A percentile compares a stretch with the other conserved stretches of the same genome.
Conservation (phyloP, 2,329 filamentous ascomycete genomes). For the Colletotrichum chlorophyti region DNA sequence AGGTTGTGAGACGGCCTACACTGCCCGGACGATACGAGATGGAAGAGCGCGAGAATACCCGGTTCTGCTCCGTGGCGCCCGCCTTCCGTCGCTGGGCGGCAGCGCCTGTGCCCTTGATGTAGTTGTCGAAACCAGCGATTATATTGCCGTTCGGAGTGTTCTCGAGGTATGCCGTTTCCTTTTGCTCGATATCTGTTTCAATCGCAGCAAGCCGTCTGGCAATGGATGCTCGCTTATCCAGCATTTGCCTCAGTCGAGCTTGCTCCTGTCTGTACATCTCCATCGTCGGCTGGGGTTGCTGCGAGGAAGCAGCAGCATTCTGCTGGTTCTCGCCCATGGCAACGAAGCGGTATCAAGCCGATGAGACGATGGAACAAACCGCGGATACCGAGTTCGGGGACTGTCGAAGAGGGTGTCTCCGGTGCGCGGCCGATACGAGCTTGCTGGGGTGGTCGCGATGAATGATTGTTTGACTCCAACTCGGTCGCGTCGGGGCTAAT, state of each 20-base stretch:
- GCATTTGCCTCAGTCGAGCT: conserved; percentile 53
- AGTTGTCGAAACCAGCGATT: conserved; percentile 96
- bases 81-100: conserved; percentile 69
- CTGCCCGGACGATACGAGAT: conserved; percentile 61
- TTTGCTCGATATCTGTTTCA: conserved; percentile 84
- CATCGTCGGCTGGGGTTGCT: conserved; percentile 40
- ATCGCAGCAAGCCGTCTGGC: conserved; percentile 43
- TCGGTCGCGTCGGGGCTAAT: conserved; percentile 15
- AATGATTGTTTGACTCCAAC: not conserved
- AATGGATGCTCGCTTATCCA: conserved; percentile 46
- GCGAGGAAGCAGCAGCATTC: conserved; percentile 30
- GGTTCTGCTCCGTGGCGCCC: conserved; percentile 71
- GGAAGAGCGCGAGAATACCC: conserved; percentile 75
- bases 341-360: no score
- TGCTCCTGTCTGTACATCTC: conserved; percentile 59
- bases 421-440: conserved; percentile 1
- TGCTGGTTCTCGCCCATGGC: conserved; percentile 28
- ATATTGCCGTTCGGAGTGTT: conserved; percentile 92
- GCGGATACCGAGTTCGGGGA: no score
- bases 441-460: not conserved
- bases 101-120: conserved; percentile 86
- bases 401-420: conserved; percentile 11
- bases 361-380: no score
- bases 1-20: not conserved
- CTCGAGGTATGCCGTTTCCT: conserved; percentile 89